Evolutionary conservation across 2,329 filamentous ascomycete species (phyloP).

Genomic region (Phaeosphaeriaceae sp.): DNA sequence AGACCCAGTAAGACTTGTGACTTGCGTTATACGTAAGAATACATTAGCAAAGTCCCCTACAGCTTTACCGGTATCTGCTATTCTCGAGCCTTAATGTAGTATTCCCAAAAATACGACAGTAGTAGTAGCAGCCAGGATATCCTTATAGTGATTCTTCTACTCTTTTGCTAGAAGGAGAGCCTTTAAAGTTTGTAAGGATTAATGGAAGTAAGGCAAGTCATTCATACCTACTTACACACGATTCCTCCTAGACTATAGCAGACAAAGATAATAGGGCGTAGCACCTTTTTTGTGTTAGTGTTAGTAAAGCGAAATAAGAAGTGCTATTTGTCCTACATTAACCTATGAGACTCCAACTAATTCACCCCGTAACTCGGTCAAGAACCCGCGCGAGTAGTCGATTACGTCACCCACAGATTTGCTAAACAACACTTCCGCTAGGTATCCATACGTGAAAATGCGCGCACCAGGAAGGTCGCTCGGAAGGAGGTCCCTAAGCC

Average conservation of each 20-base stretch:
- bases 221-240: conserved; percentile 31
- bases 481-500: conserved; percentile 49
- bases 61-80: conserved; percentile 19
- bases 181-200: conserved; percentile 15
- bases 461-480: conserved; percentile 21
- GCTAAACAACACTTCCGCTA: conserved; percentile 24
- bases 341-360: conserved; percentile 23
- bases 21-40: conserved; percentile 15
- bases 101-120: conserved; percentile 27
- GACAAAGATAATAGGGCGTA: conserved; percentile 28
- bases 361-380: conserved; percentile 19
- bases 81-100: conserved; percentile 24
- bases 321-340: too few species aligned
- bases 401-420: conserved; percentile 27
- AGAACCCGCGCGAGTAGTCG: too few species aligned
- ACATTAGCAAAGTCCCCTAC: conserved; percentile 20
- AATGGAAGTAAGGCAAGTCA: conserved; percentile 1
- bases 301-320: too few species aligned
- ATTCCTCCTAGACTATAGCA: conserved; percentile 31
- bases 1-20: conserved; percentile 14
- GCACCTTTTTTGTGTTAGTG: conserved; percentile 11
- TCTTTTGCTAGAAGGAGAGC: conserved; percentile 27
- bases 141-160: conserved; percentile 11
- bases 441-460: conserved; percentile 34
- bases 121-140: conserved; percentile 20